Conservation (phyloP, 2,329 filamentous ascomycete genomes). For the Fusarium sp. region DNA sequence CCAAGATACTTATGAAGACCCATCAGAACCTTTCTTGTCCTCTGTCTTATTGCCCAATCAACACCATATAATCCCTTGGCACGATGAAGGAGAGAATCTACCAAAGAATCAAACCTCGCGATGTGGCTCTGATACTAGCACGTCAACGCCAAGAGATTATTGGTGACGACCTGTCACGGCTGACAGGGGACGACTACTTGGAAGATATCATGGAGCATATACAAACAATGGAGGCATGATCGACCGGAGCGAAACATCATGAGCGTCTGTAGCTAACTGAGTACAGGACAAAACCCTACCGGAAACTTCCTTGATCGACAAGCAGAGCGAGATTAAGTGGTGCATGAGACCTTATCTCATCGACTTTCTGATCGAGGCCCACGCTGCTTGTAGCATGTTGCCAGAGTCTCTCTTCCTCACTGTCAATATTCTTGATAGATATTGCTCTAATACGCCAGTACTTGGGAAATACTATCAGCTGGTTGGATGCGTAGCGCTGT, state of each 20-base stretch:
- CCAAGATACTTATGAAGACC: too few species aligned
- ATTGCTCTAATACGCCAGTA: constrained; percentile 99
- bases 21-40: too few species aligned
- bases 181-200: constrained; percentile 84
- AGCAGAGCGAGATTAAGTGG: constrained; percentile 99
- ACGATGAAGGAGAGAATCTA: too few species aligned
- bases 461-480: constrained; percentile 99
- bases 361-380: constrained; percentile 97
- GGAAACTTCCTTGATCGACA: constrained; percentile 97
- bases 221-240: constrained; percentile 84
- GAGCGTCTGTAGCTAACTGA: too few species aligned
- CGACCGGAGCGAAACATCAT: too few species aligned
- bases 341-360: constrained; percentile 98
- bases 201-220: constrained; percentile 95
- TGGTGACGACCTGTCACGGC: too few species aligned
- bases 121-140: too few species aligned
- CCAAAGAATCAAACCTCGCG: too few species aligned
- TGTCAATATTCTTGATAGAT: constrained; percentile 94
- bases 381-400: constrained; percentile 91
- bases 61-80: too few species aligned
- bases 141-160: too few species aligned
- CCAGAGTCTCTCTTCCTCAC: constrained; percentile 96
- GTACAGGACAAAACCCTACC: constrained; percentile 82
- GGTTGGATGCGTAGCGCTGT: constrained; percentile 92
- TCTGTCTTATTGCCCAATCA: too few species aligned